Evolutionary conservation across 2,329 filamentous ascomycete species (phyloP), one percentile per base, ranked within the genome.

Genomic region (Phaeosphaeria sp.): DNA sequence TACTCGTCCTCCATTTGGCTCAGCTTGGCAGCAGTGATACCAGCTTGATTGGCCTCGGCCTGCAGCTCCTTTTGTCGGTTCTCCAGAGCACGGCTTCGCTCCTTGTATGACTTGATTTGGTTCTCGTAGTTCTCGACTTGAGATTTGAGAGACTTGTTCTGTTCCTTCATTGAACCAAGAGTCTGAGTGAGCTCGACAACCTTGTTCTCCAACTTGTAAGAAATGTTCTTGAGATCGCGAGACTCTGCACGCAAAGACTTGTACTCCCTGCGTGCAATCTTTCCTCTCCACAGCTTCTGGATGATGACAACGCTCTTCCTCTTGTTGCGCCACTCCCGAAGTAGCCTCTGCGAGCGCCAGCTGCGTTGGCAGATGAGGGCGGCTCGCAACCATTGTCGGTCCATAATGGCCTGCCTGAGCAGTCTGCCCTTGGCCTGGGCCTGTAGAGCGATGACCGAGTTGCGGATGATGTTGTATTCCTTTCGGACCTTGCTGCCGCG

Each of bases 171-270:
- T 10, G 92, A 89, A 65, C 95, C 93, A 69, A 99, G 81, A 50
- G 90, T 92, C 78, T 99, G 95, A 1, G 95, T 99, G 72, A 99
- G 86, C 81, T 99, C 95, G 62, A 99, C 92, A 62, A 99, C 95
- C 87, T 99, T 99, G 85, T 99, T 98, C 79, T 99, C 95, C 70
- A 99, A 83, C 83, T 97, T 98, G 84, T 99, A 99, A 2, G 95
- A 98, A 68, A 99, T 99, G 79, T 98, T 94, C 84, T 98, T 98
- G 77, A 99, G 87, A 82, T 99, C 96, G 74, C 95, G 91, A 65
- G 95, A 95, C 80, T 99, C 95, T 79, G 97, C 93, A 67, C 95
- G 92, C 60, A 96, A 82, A 68, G 83, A 88, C 87, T 97, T 98
- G 84, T 99, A 99, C 49, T 87, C 89, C 66, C 85, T 87, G 65